Percentiles rank a stretch among this genome's conserved stretches.
Conservation (phyloP, 352 stramenopile genomes). For the Globisporangium cederbergense region DNA sequence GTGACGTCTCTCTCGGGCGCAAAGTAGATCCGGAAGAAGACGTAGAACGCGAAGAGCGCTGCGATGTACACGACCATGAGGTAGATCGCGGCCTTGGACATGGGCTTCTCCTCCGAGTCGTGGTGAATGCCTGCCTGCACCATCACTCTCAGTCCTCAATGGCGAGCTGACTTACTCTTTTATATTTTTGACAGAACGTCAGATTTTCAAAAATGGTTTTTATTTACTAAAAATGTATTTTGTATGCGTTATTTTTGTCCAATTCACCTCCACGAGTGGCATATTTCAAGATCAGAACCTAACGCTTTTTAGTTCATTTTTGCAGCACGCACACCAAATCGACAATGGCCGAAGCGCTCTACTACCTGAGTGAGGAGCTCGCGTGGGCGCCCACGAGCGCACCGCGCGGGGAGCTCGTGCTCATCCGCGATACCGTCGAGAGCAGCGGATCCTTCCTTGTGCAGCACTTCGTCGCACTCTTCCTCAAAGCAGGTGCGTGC, state of each 20-base stretch:
- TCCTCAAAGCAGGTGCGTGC: slow-evolving; percentile 58
- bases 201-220: too few relatives aligned
- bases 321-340: too few relatives aligned
- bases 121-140: slow-evolving; percentile 79
- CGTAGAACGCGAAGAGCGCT: slow-evolving; percentile 49
- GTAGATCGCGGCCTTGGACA: slow-evolving; percentile 61
- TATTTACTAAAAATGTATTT: too few relatives aligned
- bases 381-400: slow-evolving; percentile 47
- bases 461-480: slow-evolving; percentile 69
- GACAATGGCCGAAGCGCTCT: slow-evolving; percentile 58
- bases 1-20: slow-evolving; percentile 48
- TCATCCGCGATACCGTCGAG: slow-evolving; percentile 58
- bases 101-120: slow-evolving; percentile 69
- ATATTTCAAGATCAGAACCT: too few relatives aligned
- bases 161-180: too few relatives aligned
- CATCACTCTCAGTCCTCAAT: too few relatives aligned
- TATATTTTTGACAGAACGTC: too few relatives aligned
- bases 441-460: slow-evolving; percentile 54
- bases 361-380: slow-evolving; percentile 46
- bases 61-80: slow-evolving; percentile 32
- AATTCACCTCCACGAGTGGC: too few relatives aligned
- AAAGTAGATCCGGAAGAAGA: slow-evolving; percentile 73
- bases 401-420: slow-evolving; percentile 48
- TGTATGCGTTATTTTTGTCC: too few relatives aligned
- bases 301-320: too few relatives aligned